Percentiles rank a stretch among this genome's conserved stretches.
Evolutionary conservation across 495 filamentous ascomycete genomes (phyloP).

Genomic region (Eremomyces bilateralis): DNA sequence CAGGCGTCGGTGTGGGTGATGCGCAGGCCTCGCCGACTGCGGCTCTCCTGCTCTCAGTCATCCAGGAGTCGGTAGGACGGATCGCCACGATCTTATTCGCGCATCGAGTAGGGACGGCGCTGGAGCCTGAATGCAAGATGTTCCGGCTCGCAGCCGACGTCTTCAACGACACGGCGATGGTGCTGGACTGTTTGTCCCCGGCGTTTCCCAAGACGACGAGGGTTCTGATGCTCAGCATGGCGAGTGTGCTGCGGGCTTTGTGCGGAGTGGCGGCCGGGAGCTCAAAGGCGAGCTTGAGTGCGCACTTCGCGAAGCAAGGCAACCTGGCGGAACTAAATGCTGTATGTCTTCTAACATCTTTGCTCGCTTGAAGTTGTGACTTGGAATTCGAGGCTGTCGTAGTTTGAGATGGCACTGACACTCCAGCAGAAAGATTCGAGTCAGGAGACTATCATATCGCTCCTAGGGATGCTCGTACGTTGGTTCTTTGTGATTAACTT

Average conservation of each 20-base stretch:
- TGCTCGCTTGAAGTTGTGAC: no score
- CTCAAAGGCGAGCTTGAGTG: constrained; percentile 74
- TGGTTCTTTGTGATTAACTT: no score
- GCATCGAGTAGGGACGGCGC: constrained; percentile 59
- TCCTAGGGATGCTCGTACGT: constrained; percentile 69
- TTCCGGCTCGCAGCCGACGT: constrained; percentile 80
- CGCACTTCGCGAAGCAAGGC: constrained; percentile 75
- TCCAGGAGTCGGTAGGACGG: constrained; percentile 68
- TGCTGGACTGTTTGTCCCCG: constrained; percentile 73
- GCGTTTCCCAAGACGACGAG: constrained; percentile 46
- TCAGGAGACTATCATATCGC: constrained; percentile 84
- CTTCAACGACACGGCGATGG: constrained; percentile 79
- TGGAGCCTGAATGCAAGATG: constrained; percentile 87
- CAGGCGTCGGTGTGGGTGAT: constrained; percentile 79
- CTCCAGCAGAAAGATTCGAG: constrained; percentile 59
- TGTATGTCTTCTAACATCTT: constrained; percentile 22
- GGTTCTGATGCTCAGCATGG: constrained; percentile 47
- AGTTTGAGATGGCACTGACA: no score
- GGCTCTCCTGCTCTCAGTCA: constrained; percentile 64
- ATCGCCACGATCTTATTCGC: constrained; percentile 86
- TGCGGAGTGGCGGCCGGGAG: constrained; percentile 82
- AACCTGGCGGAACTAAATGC: constrained; percentile 90
- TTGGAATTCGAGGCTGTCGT: no score
- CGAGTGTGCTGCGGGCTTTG: constrained; percentile 56
- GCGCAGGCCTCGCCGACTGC: constrained; percentile 64